Percentiles rank a stretch among this genome's conserved stretches.
These are phyloP conservation scores for Spencermartinsiella ligniputridi DNA, from an alignment of 1,139 yeast genomes.

Conservation along the genomic window DNA sequence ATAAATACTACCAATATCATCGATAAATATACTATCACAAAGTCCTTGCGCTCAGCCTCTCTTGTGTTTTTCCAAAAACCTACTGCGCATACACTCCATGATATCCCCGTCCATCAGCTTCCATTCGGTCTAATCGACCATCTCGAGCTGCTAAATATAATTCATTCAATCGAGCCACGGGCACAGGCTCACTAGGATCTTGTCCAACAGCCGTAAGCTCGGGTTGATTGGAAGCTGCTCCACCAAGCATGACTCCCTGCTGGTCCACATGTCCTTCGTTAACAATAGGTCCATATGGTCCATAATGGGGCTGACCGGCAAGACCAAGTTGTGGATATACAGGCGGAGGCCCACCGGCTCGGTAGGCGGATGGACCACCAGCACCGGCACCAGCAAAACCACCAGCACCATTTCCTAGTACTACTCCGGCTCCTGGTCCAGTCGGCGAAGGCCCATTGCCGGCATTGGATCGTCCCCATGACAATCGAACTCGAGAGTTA, in stretches of 20 bases:
- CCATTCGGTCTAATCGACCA: conserved; percentile 46
- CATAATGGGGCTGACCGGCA: conserved; percentile 32
- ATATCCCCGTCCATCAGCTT: conserved; percentile 41
- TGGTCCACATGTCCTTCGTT: conserved; percentile 21
- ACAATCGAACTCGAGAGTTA: conserved; percentile 74
- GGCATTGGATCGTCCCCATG: conserved; percentile 73
- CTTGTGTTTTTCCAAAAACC: too few species aligned
- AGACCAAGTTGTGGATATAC: conserved; percentile 35
- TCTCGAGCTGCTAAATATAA: conserved; percentile 45
- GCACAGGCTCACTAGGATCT: conserved; percentile 37
- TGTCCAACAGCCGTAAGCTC: conserved; percentile 3
- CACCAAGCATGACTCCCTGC: conserved; percentile 26
- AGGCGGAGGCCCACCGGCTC: conserved; percentile 31
- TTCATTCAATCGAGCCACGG: conserved; percentile 43
- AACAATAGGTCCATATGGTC: conserved; percentile 38
- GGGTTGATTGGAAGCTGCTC: conserved; percentile 5
- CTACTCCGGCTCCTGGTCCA: not conserved
- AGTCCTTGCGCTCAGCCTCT: too few species aligned
- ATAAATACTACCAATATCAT: too few species aligned
- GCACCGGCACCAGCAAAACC: conserved; percentile 1
- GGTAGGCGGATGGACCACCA: conserved; percentile 8
- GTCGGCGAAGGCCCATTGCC: conserved; percentile 1
- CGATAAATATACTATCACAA: too few species aligned
- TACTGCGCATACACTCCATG: conserved; percentile 40
- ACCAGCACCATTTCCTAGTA: conserved; percentile 1